Conservation (phyloP, 2,329 filamentous ascomycete genomes). For the Tolypocladium amazonense region DNA sequence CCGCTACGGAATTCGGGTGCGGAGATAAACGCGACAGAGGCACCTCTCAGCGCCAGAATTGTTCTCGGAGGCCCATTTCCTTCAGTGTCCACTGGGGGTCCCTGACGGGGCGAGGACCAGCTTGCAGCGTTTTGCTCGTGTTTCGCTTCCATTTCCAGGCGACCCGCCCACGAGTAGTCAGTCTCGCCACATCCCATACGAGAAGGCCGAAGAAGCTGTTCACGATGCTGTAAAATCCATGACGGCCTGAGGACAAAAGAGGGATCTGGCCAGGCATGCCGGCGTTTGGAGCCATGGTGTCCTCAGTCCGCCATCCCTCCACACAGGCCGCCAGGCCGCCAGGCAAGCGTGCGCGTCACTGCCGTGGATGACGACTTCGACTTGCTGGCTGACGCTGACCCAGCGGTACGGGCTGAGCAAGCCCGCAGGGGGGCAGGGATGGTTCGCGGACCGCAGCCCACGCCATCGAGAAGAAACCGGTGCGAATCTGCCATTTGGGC, state of each 20-base stretch:
- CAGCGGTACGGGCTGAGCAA: not conserved
- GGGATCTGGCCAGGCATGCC: not conserved
- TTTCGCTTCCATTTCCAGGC: not conserved
- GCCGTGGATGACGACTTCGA: not conserved
- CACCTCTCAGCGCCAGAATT: not conserved
- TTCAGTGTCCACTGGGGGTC: not conserved
- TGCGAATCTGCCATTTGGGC: not conserved
- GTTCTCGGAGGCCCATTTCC: not conserved
- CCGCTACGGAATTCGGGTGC: not conserved
- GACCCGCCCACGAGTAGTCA: not conserved
- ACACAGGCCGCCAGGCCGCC: slow-evolving; percentile 5
- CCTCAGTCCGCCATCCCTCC: not conserved
- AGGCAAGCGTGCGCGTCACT: slow-evolving; percentile 7
- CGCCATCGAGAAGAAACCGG: not conserved
- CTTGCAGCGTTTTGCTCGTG: not conserved
- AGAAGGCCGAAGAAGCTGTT: not conserved
- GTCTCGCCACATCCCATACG: not conserved
- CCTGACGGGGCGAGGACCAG: not conserved
- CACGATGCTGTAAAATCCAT: not conserved
- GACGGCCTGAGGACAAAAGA: not conserved
- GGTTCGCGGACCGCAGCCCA: not conserved
- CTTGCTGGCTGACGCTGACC: not conserved
- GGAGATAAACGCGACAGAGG: not conserved
- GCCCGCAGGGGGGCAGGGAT: not conserved
- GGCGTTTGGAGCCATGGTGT: not conserved